These are phyloP conservation scores for Pseudocercospora fuligena DNA, from an alignment of 2,329 filamentous ascomycete genomes.

Conservation along the genomic window DNA sequence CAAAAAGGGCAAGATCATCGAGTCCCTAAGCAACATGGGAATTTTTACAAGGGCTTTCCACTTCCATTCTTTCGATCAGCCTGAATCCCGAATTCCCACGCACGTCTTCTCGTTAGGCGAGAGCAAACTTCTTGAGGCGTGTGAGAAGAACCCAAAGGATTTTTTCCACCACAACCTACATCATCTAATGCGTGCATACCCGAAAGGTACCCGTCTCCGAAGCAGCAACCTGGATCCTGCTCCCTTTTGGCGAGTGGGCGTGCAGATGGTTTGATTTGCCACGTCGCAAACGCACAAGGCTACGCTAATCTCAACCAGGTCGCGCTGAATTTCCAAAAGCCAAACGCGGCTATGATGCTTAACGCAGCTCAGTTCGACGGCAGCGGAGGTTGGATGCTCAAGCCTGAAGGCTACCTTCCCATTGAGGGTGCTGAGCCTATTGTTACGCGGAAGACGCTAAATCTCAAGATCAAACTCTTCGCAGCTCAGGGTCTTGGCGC, in stretches of 20 bases:
- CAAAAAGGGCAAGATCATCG: conserved; percentile 66
- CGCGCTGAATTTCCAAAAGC: conserved; percentile 90
- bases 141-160: conserved; percentile 57
- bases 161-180: conserved; percentile 82
- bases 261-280: conserved; percentile 65
- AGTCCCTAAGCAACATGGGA: conserved; percentile 73
- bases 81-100: conserved; percentile 60
- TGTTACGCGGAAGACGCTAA: conserved; percentile 49
- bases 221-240: conserved; percentile 88
- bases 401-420: conserved; percentile 73
- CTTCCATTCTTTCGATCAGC: conserved; percentile 73
- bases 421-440: conserved; percentile 24
- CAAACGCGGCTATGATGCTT: conserved; percentile 93
- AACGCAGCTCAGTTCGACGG: conserved; percentile 91
- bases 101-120: conserved; percentile 70
- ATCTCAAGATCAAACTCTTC: conserved; percentile 73
- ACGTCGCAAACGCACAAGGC: conserved; percentile 7
- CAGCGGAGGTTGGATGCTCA: conserved; percentile 81
- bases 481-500: conserved; percentile 74
- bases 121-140: conserved; percentile 68
- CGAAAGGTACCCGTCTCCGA: conserved; percentile 77
- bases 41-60: conserved; percentile 87
- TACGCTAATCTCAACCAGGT: conserved; percentile 51
- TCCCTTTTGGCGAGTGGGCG: conserved; percentile 83
- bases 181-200: conserved; percentile 87